Conservation (phyloP, 78 protist genomes). For the Monocercomonoides exilis region DNA sequence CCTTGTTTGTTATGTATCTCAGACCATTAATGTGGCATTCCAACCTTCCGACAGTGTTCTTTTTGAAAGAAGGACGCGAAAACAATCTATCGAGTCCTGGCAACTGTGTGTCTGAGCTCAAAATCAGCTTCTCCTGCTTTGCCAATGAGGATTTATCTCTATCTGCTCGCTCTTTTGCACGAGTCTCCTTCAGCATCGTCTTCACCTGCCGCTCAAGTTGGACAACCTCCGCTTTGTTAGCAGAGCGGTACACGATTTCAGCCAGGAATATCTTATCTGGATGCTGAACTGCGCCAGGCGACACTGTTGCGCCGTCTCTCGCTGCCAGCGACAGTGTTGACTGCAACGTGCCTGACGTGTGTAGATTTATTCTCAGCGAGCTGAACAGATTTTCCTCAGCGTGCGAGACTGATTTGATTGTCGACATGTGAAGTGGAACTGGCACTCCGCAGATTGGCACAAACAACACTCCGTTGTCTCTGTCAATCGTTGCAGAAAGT, state of each 20-base stretch:
- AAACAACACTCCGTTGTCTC: background rate
- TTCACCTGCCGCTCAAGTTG: background rate
- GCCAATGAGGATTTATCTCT: background rate
- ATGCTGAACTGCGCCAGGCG: background rate
- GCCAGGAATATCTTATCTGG: background rate
- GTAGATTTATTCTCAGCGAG: background rate
- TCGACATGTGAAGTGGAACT: conserved; percentile 11
- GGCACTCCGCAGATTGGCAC: conserved; percentile 4
- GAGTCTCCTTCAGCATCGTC: background rate
- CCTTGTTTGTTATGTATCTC: conserved; percentile 53
- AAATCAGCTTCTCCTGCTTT: background rate
- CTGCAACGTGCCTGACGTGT: background rate
- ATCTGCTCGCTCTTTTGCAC: background rate
- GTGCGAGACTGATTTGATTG: conserved; percentile 21
- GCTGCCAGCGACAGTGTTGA: background rate
- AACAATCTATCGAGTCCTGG: background rate
- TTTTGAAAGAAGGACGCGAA: background rate
- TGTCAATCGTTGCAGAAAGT: no score
- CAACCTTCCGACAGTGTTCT: conserved; percentile 12
- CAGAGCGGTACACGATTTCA: background rate
- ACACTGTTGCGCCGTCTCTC: background rate
- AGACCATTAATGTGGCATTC: conserved; percentile 84
- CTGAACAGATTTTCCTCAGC: background rate
- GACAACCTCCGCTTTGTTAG: background rate
- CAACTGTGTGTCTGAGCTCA: background rate